Base-by-base conservation (phyloP, 176 grass and related monocot species). In the Musa beccarii region DNA sequence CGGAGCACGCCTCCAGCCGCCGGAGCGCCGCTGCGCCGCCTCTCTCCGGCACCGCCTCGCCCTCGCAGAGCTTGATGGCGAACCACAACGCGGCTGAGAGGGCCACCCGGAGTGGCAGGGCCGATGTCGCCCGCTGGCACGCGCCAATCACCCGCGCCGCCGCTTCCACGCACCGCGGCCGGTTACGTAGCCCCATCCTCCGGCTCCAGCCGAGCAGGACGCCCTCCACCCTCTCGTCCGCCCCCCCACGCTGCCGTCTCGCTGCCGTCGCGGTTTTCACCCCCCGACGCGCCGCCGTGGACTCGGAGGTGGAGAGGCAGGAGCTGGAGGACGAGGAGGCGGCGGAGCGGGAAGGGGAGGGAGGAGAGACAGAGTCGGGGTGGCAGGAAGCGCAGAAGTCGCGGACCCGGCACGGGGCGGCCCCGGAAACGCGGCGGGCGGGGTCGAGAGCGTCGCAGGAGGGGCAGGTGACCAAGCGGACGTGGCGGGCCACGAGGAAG, bases 401-500 rank as follows among this genome's bases (percentile, higher is more conserved):
- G 57, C 29, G 75, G 6, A 25, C 43, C n/a, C 19, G 53, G 6
- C 53, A 21, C 24, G 52, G 25, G 12, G 11, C 53, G 15, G 72
- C 14, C 10, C 75, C 75, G 34, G 75, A 76, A 34, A 76, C 43
- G 49, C 34, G 15, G 28, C 59, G 49, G 49, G 14, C 34, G 21
- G 14, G 20, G 61, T 66, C 61, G 62, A 77, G 12, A 21, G 72
- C 28, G 53, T 28, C 22, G 53, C 72, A 74, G 52, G 21, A 0
- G 22, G 72, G 22, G 92, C 81, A 78, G 90, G 1, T 80, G 84
- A 15, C 86, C 86, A 5, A 81, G 79, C 74, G 82, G 74, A 50
- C 61, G 62, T 17, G 87, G 94, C 94, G n/a, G 88, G 90, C 20
- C 81, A 93, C 75, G 88, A 97, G 80, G 86, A 90, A 75, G 94